Conservation (phyloP, 345 rosid genomes). For the Eucalyptus grandis region DNA sequence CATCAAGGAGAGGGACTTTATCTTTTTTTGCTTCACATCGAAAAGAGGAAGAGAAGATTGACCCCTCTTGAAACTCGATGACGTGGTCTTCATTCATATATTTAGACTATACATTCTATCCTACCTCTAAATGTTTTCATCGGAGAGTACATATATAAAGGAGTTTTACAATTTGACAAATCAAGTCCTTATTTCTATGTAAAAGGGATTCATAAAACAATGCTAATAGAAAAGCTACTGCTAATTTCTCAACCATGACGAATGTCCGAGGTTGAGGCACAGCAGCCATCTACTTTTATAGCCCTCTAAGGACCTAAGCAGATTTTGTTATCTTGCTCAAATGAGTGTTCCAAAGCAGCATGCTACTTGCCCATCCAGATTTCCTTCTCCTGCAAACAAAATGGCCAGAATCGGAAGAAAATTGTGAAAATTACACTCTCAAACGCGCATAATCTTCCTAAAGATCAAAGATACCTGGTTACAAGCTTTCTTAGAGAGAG, state of each 20-base stretch:
- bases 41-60: not conserved
- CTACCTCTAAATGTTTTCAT: not conserved
- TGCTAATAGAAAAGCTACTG: not conserved
- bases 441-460: not conserved
- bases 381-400: not conserved
- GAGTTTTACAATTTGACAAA: not conserved
- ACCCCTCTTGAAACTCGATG: not conserved
- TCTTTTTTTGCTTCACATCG: not conserved
- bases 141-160: not conserved
- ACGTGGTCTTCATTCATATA: not conserved
- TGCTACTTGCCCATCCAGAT: not conserved
- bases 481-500: not conserved
- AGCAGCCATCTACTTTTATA: not conserved
- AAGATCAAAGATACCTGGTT: not conserved
- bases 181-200: not conserved
- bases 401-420: not conserved
- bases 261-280: not conserved
- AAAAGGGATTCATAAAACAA: not conserved
- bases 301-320: not conserved
- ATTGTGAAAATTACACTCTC: not conserved
- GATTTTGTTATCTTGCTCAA: not conserved
- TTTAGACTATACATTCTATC: not conserved
- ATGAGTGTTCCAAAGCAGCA: not conserved
- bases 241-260: not conserved
- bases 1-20: not conserved